A percentile compares a stretch with the other conserved stretches of the same genome.
These are phyloP conservation scores for Ophiostoma himal-ulmi DNA, from an alignment of 2,329 filamentous ascomycete genomes.

Conservation along the genomic window DNA sequence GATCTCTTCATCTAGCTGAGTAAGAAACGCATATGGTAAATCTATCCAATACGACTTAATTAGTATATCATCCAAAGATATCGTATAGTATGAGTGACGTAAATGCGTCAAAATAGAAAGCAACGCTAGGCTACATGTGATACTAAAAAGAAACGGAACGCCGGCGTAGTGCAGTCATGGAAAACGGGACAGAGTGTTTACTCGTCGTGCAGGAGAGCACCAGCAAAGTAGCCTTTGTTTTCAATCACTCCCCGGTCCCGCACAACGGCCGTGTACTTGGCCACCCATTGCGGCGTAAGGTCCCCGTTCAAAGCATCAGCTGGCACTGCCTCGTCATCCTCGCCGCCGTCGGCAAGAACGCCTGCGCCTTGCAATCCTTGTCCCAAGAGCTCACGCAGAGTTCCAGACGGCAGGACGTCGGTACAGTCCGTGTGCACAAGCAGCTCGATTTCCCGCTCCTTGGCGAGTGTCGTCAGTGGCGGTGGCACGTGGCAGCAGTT, in stretches of 20 bases:
- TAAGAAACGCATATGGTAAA: neutral
- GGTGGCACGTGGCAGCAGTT: conserved; percentile 96
- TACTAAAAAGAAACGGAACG: conserved; percentile 23
- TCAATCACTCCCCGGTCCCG: conserved; percentile 92
- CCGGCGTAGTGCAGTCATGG: conserved; percentile 10
- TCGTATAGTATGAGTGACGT: neutral
- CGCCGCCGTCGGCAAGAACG: conserved; percentile 52
- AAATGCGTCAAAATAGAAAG: neutral
- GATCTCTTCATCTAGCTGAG: neutral
- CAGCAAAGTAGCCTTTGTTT: conserved; percentile 96
- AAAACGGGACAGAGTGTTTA: conserved; percentile 24
- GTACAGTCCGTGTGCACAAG: conserved; percentile 92
- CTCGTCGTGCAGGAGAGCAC: conserved; percentile 59
- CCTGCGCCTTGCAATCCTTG: conserved; percentile 66
- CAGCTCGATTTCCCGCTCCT: conserved; percentile 74
- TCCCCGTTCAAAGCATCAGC: conserved; percentile 61
- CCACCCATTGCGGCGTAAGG: conserved; percentile 85
- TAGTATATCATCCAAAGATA: neutral
- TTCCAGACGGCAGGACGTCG: conserved; percentile 81
- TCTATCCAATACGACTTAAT: too few relatives aligned
- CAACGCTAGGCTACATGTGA: conserved; percentile 27
- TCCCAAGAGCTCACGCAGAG: conserved; percentile 75
- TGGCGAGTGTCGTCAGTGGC: conserved; percentile 77
- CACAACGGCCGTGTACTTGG: conserved; percentile 94
- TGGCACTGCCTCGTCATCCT: conserved; percentile 27